A percentile compares a stretch with the other conserved stretches of the same genome.
Conservation (phyloP, 192 early-diverging fungal genomes). For the Phlyctochytrium arcticum region DNA sequence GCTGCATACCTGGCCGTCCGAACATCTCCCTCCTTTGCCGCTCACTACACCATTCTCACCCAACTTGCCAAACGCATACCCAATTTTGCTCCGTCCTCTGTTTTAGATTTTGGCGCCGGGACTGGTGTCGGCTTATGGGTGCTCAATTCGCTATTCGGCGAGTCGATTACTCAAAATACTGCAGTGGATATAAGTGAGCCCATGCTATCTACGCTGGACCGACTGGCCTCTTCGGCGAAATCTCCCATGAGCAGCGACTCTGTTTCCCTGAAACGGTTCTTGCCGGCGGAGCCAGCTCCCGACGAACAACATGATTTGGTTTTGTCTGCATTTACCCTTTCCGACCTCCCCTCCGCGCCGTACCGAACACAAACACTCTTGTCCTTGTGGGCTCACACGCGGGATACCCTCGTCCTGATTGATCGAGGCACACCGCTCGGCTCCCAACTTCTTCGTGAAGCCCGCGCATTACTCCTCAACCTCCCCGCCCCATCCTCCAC, state of each 20-base stretch:
- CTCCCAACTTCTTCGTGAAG: slow-evolving; percentile 60
- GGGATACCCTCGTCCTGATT: slow-evolving; percentile 71
- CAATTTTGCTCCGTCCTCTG: slow-evolving; percentile 48
- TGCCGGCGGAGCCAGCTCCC: slow-evolving; percentile 44
- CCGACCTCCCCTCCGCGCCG: slow-evolving; percentile 66
- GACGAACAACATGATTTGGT: slow-evolving; percentile 78
- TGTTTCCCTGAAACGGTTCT: slow-evolving; percentile 50
- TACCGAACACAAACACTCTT: slow-evolving; percentile 62
- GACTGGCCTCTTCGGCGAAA: slow-evolving; percentile 23
- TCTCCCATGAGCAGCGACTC: slow-evolving; percentile 7
- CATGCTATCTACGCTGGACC: slow-evolving; percentile 58
- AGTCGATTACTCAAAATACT: slow-evolving; percentile 36
- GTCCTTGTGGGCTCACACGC: slow-evolving; percentile 74
- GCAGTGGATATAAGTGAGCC: slow-evolving; percentile 75
- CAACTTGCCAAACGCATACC: slow-evolving; percentile 64
- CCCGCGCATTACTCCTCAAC: slow-evolving; percentile 63
- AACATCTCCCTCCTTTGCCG: slow-evolving; percentile 61
- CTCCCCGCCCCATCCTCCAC: no score
- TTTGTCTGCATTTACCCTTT: slow-evolving; percentile 65
- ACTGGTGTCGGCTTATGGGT: slow-evolving; percentile 81
- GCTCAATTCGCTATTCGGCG: slow-evolving; percentile 53
- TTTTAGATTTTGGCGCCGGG: slow-evolving; percentile 81
- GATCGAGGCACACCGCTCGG: slow-evolving; percentile 78
- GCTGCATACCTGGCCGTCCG: slow-evolving; percentile 67
- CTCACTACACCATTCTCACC: slow-evolving; percentile 59